These are phyloP conservation scores for Podaxis pistillaris DNA, from an alignment of 768 basidiomycete genomes.

Conservation along the genomic window DNA sequence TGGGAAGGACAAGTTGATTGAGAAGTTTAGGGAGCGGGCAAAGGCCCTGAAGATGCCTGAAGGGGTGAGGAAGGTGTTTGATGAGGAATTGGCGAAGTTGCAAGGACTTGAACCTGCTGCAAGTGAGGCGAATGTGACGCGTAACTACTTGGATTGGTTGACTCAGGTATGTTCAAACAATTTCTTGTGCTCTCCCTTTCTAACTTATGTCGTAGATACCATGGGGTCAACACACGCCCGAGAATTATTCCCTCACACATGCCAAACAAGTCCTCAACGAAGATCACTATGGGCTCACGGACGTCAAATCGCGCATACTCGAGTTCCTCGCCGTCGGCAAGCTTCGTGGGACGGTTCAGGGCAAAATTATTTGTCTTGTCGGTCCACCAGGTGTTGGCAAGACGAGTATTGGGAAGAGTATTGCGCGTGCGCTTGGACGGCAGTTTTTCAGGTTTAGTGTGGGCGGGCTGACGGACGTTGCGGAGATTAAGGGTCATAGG, in stretches of 20 bases:
- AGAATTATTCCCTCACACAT: constrained; percentile 86
- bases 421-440: constrained; percentile 84
- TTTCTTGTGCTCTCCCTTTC: constrained; percentile 1
- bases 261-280: constrained; percentile 86
- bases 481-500: constrained; percentile 98
- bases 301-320: constrained; percentile 91
- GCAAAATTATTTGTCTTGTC: constrained; percentile 95
- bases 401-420: constrained; percentile 94
- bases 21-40: constrained; percentile 89
- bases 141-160: constrained; percentile 93
- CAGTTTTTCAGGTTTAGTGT: constrained; percentile 98
- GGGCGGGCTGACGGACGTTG: constrained; percentile 94
- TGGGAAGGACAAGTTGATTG: constrained; percentile 91
- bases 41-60: constrained; percentile 85
- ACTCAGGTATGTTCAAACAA: constrained; percentile 54
- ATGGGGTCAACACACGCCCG: constrained; percentile 93
- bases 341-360: constrained; percentile 89
- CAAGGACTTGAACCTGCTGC: constrained; percentile 87
- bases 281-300: constrained; percentile 91
- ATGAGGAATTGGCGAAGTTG: constrained; percentile 92
- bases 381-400: constrained; percentile 99
- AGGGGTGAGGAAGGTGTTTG: constrained; percentile 87
- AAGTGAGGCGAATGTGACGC: constrained; percentile 89
- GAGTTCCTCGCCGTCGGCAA: constrained; percentile 97
- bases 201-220: constrained; percentile 54